These are phyloP conservation scores for Colletotrichum neosansevieriae DNA, from an alignment of 2,329 filamentous ascomycete genomes.

Conservation along the genomic window DNA sequence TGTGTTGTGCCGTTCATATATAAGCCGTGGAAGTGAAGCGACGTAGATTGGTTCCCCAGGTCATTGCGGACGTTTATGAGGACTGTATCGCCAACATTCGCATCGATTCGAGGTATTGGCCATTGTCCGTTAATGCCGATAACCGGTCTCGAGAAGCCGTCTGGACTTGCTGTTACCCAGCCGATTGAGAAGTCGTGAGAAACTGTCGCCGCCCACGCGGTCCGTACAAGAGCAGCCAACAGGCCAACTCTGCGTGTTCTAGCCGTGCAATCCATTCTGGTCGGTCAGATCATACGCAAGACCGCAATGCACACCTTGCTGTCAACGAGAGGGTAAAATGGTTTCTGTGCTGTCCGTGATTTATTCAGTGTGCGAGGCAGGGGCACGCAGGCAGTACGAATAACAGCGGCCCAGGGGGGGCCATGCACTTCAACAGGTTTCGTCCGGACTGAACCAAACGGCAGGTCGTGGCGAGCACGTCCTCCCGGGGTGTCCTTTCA, in stretches of 20 bases:
- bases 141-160: conserved; percentile 74
- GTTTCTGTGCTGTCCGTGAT: conserved; percentile 1
- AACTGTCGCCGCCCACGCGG: conserved; percentile 54
- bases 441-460: conserved; percentile 12
- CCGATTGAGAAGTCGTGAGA: conserved; percentile 76
- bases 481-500: conserved; percentile 7
- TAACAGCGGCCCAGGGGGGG: not conserved
- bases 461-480: conserved; percentile 27
- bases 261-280: not conserved
- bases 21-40: conserved; percentile 78
- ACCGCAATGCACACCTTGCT: not conserved
- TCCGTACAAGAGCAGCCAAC: conserved; percentile 27
- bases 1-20: conserved; percentile 74
- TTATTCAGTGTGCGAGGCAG: not conserved
- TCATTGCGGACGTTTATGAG: conserved; percentile 70
- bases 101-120: conserved; percentile 77
- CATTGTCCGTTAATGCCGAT: conserved; percentile 84
- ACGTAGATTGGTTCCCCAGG: conserved; percentile 72
- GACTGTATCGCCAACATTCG: conserved; percentile 71
- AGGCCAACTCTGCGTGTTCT: conserved; percentile 5
- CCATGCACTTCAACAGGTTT: not conserved
- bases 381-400: not conserved
- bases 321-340: not conserved
- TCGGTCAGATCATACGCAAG: not conserved
- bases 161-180: conserved; percentile 80